Evolutionary conservation across 441 rosid genomes (phyloP), one percentile per base, ranked within the genome.

Genomic region (Eutrema salsugineum): DNA sequence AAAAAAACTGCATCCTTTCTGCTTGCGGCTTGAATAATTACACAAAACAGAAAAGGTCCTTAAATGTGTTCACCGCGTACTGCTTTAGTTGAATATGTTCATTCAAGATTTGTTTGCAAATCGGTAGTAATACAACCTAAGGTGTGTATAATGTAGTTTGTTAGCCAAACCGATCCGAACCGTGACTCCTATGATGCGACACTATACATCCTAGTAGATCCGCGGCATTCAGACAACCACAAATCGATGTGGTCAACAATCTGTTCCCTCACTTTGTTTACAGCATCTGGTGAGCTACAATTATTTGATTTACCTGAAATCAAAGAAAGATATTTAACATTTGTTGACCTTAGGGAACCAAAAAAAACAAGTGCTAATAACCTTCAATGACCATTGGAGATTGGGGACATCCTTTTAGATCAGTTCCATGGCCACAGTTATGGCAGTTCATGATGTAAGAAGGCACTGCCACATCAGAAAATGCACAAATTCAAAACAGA

Each of bases 401-500:
- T 51, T 92, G 98, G 43, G 98, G 98, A 67, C 98, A 92, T 65
- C 96, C 98, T 72, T 91, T 87, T 86, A 90, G 54, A 73, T 90
- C 98, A 80, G 90, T 80, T 72, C 96, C 96, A 77, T 92, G 94
- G 48, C 94, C 96, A 48, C 98, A 92, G 66, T 86, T 92, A 63
- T 83, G 83, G 50, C 98, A 92, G 28, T 91, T 51, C 79, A 92
- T 85, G 67, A 83, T 15, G 56, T 80, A 92, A 50, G 91, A 90
- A 30, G 98, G 96, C 93, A 88, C 96, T 92, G 90, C 5, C 20
- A 40, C 24, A 38, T 54, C 33, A 68, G 61, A 38, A 66, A 39
- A 15, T 5, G 1, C 32, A 39, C 22, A 17, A 39, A 53, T 7
- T 40, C 22, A n/a, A 66, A n/a, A 60, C 36, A 59, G 1, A 48